phyloP scores from a whole-genome alignment of 2,329 filamentous ascomycete species.

The Cordyceps sp. region DNA sequence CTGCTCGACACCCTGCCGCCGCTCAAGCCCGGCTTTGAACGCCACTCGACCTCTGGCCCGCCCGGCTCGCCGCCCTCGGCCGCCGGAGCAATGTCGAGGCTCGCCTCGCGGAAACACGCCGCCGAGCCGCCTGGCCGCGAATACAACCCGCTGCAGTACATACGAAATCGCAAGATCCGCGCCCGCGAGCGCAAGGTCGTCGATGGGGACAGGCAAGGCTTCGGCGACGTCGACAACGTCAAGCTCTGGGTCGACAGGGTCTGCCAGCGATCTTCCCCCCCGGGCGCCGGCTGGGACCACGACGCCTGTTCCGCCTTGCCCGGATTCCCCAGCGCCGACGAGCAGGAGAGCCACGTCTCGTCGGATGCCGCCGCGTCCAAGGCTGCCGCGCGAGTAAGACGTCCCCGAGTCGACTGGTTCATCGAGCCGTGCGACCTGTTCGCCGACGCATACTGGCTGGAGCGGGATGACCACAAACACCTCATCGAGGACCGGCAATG shows the following conservation, averaged over 20 bases:
- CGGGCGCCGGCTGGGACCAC: conserved; percentile 4
- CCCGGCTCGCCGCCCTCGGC: conserved; percentile 24
- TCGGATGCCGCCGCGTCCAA: conserved; percentile 25
- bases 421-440: conserved; percentile 72
- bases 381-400: conserved; percentile 40
- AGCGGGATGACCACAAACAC: conserved; percentile 63
- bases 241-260: conserved; percentile 63
- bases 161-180: conserved; percentile 77
- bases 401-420: conserved; percentile 72
- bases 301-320: conserved; percentile 19
- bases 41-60: conserved; percentile 17
- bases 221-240: conserved; percentile 56
- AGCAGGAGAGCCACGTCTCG: conserved; percentile 22
- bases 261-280: conserved; percentile 14
- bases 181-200: conserved; percentile 61
- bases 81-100: conserved; percentile 13
- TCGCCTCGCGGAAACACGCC: conserved; percentile 12
- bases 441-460: conserved; percentile 81
- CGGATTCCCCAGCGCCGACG: conserved; percentile 27
- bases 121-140: conserved; percentile 38
- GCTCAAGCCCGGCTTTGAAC: conserved; percentile 31
- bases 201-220: conserved; percentile 60
- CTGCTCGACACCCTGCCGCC: conserved; percentile 67
- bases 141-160: conserved; percentile 87
- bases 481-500: conserved; percentile 70